Base-by-base conservation (phyloP, 2,329 filamentous ascomycete species). In the Phoma sp. region DNA sequence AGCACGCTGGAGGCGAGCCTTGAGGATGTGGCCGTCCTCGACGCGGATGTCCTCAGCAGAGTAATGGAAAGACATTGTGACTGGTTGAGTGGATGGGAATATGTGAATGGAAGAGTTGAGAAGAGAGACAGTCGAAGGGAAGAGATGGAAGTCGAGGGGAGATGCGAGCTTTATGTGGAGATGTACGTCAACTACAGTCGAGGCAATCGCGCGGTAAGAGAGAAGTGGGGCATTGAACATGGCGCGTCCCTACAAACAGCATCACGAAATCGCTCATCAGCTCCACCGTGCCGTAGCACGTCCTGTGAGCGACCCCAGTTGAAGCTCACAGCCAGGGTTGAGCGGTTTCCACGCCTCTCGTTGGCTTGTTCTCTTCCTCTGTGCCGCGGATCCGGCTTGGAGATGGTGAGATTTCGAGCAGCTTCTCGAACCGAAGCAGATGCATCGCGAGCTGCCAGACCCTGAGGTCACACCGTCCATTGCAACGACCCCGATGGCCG, bases 11-110 rank as follows among this genome's bases (percentile, higher is more conserved):
- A 82, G 78, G 41, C 68, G 60, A 54, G 78, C 80, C 24, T 61
- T 71, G 54, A 85, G 82, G 63, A 81, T 78, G 70, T 80, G 77
- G 60, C 75, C 77, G 61, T 84, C 77, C 43, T 82, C 80, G 61
- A 85, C 68, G 63, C 74, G 74, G 66, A 84, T 79, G 58, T 80
- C 60, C 40, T 76, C 53, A 41, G 80, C 78, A 46, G 78, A 77
- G 49, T 67, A 55, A 73, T 85, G 81, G 78, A 86, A 86, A 48
- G 60, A 55, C 68, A 70, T 70, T 37, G 27, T 68, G 60, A 37
- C 13, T 45, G 24, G 12, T 35, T 35, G 15, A 10, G 7, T 32
- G n/a, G 3, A 31, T 37, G 32, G 13, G 35, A 35, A 44, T 8
- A 40, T 36, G 25, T 44, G 35, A 36, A 12, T 39, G 13, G 31